Evolutionary conservation across 176 grass and related monocot species (phyloP).

Genomic region (Oryza glaberrima): DNA sequence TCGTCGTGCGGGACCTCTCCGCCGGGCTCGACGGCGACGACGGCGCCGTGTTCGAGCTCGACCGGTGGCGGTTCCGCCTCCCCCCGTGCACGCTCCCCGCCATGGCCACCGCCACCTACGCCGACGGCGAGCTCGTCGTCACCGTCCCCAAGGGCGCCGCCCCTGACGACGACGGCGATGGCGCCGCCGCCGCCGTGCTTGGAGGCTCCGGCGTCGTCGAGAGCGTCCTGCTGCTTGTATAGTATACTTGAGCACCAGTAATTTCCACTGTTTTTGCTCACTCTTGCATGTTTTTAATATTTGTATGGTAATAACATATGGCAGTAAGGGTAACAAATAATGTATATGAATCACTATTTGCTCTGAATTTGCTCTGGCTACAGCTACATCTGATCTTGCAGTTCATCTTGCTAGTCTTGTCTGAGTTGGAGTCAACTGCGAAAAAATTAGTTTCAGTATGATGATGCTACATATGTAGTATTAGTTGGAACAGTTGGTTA

Average conservation of each 20-base stretch:
- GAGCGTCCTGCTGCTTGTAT: constrained; percentile 55
- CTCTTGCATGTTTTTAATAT: constrained; percentile 37
- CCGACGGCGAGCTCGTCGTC: constrained; percentile 83
- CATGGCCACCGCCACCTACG: constrained; percentile 82
- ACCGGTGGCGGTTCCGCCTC: constrained; percentile 87
- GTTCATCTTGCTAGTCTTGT: background rate
- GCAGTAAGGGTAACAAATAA: constrained; percentile 36
- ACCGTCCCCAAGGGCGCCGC: constrained; percentile 71
- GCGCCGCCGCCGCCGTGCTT: background rate
- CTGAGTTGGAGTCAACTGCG: background rate
- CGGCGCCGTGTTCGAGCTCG: constrained; percentile 66
- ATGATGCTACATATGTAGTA: background rate
- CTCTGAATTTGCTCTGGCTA: constrained; percentile 6
- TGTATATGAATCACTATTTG: constrained; percentile 11
- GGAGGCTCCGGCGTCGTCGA: constrained; percentile 32
- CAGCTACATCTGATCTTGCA: constrained; percentile 5
- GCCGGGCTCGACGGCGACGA: constrained; percentile 2
- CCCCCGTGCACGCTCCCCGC: constrained; percentile 80
- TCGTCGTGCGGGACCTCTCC: constrained; percentile 61
- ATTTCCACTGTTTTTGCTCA: constrained; percentile 33
- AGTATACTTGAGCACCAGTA: constrained; percentile 40
- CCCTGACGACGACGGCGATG: constrained; percentile 35
- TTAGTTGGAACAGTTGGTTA: background rate
- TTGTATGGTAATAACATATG: constrained; percentile 38
- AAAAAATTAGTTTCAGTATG: background rate